Percentiles rank a stretch among this genome's conserved stretches.
Conservation (phyloP, 2,329 filamentous ascomycete genomes). For the Calycina herbarum region DNA sequence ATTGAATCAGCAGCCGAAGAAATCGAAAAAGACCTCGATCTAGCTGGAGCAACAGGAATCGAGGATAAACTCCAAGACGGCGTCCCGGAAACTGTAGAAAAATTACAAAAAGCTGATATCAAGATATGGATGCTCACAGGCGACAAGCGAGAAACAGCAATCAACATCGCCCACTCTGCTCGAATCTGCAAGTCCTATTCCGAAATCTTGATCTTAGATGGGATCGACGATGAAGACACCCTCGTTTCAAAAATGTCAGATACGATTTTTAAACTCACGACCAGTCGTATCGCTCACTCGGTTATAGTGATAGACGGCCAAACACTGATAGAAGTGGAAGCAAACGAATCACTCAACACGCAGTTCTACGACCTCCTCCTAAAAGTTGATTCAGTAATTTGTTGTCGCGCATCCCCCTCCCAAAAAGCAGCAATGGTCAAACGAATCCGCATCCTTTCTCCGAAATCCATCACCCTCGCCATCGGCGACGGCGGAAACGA, state of each 20-base stretch:
- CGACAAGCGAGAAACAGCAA: constrained; percentile 88
- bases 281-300: constrained; percentile 69
- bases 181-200: constrained; percentile 72
- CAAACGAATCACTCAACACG: constrained; percentile 53
- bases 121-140: constrained; percentile 96
- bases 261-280: constrained; percentile 63
- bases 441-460: constrained; percentile 70
- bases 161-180: constrained; percentile 88
- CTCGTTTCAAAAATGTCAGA: constrained; percentile 49
- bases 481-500: constrained; percentile 93
- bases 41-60: constrained; percentile 86
- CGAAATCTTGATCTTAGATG: constrained; percentile 69
- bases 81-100: constrained; percentile 46
- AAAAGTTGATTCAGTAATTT: constrained; percentile 81
- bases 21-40: constrained; percentile 79
- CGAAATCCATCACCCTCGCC: constrained; percentile 75
- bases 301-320: constrained; percentile 83
- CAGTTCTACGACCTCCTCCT: constrained; percentile 78
- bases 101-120: constrained; percentile 17
- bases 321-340: constrained; percentile 71
- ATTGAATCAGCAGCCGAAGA: constrained; percentile 79
- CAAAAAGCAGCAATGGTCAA: constrained; percentile 85
- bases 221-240: constrained; percentile 38
- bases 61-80: constrained; percentile 90
- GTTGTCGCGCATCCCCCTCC: constrained; percentile 84